A percentile compares a stretch with the other conserved stretches of the same genome.
phyloP scores from a whole-genome alignment of 2,329 filamentous ascomycete genomes.

The Aspergillus chevalieri region DNA sequence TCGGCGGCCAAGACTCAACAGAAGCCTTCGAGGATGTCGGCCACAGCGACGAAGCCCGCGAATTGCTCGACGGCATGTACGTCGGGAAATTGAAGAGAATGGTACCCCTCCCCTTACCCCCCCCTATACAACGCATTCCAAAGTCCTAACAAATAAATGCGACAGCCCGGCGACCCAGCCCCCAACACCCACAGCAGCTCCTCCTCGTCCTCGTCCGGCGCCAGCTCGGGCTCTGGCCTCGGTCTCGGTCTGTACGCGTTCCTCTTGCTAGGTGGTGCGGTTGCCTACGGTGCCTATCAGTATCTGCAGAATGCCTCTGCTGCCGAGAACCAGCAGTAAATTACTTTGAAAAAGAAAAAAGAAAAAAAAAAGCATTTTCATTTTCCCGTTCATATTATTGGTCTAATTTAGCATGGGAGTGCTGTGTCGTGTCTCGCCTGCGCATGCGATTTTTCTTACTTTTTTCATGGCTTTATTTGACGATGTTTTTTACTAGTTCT shows the following conservation, averaged over 20 bases:
- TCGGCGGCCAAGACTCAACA: conserved; percentile 90
- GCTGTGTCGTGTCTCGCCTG: not conserved
- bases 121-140: conserved; percentile 1
- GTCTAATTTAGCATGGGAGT: not conserved
- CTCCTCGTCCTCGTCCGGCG: conserved; percentile 35
- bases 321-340: conserved; percentile 22
- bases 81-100: conserved; percentile 73
- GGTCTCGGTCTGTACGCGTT: conserved; percentile 78
- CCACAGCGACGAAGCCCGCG: conserved; percentile 95
- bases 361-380: too few relatives aligned
- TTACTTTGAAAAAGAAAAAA: conserved; percentile 3
- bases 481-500: conserved; percentile 1
- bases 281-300: conserved; percentile 77
- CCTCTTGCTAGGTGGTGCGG: conserved; percentile 67
- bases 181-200: conserved; percentile 56
- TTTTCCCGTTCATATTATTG: not conserved
- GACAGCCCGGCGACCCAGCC: conserved; percentile 65
- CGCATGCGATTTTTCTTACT: not conserved
- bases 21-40: conserved; percentile 99
- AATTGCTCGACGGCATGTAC: conserved; percentile 74
- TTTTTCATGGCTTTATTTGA: not conserved
- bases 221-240: conserved; percentile 41
- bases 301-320: conserved; percentile 57
- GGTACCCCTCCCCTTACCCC: conserved; percentile 51
- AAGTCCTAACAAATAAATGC: not conserved